Evolutionary conservation across 495 filamentous ascomycete genomes (phyloP), one percentile per base, ranked within the genome.

Genomic region (Aeminium ludgeri): DNA sequence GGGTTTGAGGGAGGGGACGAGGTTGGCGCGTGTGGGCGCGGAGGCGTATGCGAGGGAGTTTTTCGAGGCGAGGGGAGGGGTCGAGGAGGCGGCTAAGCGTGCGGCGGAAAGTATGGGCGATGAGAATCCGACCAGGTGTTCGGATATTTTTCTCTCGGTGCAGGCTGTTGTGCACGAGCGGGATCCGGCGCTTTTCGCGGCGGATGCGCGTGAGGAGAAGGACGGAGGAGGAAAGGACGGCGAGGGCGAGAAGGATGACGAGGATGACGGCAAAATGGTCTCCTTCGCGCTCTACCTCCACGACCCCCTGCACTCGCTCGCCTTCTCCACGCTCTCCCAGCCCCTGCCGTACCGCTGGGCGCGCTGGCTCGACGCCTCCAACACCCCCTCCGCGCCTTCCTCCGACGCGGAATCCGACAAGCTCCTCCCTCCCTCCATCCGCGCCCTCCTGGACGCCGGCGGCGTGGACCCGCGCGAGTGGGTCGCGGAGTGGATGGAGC

Each of bases 401-500:
- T 55, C 57, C 15, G 59, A 59, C n/a, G 44, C 53, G 11, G 59
- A 55, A 1, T 47, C 45, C 19, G 45, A 53, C 16, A 58, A 62
- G 11, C 50, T 46, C 33, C 62, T 89, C 7, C 89, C 87, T 2
- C 78, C 80, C 17, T 82, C 82, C 55, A 96, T 97, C 48, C 68
- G 69, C 1, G 80, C 89, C 57, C 91, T 96, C 46, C 72, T 96
- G 41, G 76, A 86, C 53, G 69, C 63, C 36, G 91, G 91, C 13
- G 89, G 86, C 27, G 80, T 95, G 2, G 89, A 97, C 57, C 89
- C 89, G 0, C 68, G 89, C 30, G 89, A 96, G 59, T 97, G 89
- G 89, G 81, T 92, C 28, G 76, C 86, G 0, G 91, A 96, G 58
- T 97, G 89, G 89, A 70, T 97, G 5, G 86, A 96, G 62, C 91